These are phyloP conservation scores for Strobilomyces echinocephalus DNA, from an alignment of 768 basidiomycete genomes.

Conservation along the genomic window DNA sequence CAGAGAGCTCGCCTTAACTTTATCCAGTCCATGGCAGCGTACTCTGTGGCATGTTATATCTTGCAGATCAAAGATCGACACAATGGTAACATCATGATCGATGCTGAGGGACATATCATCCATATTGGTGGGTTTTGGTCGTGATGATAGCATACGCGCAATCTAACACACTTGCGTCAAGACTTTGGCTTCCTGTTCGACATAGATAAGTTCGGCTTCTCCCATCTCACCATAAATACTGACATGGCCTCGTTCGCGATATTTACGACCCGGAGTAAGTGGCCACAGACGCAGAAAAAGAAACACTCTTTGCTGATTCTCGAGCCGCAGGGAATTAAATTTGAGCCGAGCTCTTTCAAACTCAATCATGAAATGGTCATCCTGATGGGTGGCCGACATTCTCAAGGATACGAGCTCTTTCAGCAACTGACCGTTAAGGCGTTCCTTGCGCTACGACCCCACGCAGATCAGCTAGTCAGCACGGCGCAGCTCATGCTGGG, in stretches of 20 bases:
- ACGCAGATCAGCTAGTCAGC: slow-evolving; percentile 84
- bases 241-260: slow-evolving; percentile 23
- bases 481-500: slow-evolving; percentile 92
- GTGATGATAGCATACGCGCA: neutral
- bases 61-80: slow-evolving; percentile 98
- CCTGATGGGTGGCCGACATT: slow-evolving; percentile 92
- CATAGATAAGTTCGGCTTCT: slow-evolving; percentile 77
- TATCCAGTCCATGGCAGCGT: slow-evolving; percentile 98
- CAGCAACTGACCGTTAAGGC: slow-evolving; percentile 92
- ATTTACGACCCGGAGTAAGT: slow-evolving; percentile 59
- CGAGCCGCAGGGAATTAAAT: slow-evolving; percentile 81
- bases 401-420: slow-evolving; percentile 93
- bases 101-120: slow-evolving; percentile 93
- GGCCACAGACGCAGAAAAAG: neutral
- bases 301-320: slow-evolving; percentile 4
- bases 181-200: slow-evolving; percentile 97
- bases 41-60: slow-evolving; percentile 97
- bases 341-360: slow-evolving; percentile 97
- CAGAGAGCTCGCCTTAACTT: slow-evolving; percentile 93
- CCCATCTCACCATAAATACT: slow-evolving; percentile 14
- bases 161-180: slow-evolving; percentile 29
- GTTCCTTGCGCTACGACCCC: slow-evolving; percentile 93
- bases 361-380: slow-evolving; percentile 98
- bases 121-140: slow-evolving; percentile 70
- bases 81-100: slow-evolving; percentile 99